Conservation (phyloP, 2,329 filamentous ascomycete genomes). For the Sclerotinia nivalis region DNA sequence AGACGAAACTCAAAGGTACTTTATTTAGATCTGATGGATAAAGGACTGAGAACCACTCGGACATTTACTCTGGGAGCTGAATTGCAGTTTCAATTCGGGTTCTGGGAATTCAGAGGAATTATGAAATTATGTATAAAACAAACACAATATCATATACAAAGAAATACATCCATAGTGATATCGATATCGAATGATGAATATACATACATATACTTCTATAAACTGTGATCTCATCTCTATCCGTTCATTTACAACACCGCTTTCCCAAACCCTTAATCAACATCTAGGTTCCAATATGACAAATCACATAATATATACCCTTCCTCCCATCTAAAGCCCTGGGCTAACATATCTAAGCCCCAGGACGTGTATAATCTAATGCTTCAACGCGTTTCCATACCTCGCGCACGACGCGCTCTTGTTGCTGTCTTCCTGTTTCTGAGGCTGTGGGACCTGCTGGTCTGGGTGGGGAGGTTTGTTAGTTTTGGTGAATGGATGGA, state of each 20-base stretch:
- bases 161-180: background rate
- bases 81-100: too few relatives aligned
- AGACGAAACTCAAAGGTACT: constrained; percentile 41
- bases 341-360: constrained; percentile 41
- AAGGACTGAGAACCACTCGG: constrained; percentile 43
- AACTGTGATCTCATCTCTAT: background rate
- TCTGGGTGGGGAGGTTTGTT: background rate
- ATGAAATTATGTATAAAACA: background rate
- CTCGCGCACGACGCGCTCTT: constrained; percentile 70
- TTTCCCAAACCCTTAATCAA: background rate
- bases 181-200: background rate
- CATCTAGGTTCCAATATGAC: too few relatives aligned
- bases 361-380: constrained; percentile 67
- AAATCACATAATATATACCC: too few relatives aligned
- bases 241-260: background rate
- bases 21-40: constrained; percentile 40
- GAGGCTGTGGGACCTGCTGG: constrained; percentile 61
- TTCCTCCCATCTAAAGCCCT: too few relatives aligned
- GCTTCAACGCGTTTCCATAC: constrained; percentile 69
- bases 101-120: too few relatives aligned
- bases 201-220: background rate
- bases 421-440: constrained; percentile 65
- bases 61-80: constrained; percentile 30
- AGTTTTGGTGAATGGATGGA: background rate
- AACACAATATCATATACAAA: background rate